Base-by-base conservation (phyloP, 495 filamentous ascomycete genomes). In the Aspergillus baeticus region DNA sequence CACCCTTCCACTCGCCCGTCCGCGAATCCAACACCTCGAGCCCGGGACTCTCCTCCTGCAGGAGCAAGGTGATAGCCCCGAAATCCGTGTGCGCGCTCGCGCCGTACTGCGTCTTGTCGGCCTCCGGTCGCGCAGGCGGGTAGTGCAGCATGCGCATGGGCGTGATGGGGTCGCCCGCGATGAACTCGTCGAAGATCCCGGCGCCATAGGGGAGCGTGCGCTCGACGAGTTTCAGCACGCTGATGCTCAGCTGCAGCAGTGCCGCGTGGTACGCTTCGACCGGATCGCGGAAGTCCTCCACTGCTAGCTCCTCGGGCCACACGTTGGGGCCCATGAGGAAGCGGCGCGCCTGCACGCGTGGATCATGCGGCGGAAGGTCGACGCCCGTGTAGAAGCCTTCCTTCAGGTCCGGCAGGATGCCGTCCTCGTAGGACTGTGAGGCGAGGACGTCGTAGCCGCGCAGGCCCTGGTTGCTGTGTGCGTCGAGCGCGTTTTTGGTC, bases 1-100 rank as follows among this genome's bases (percentile, higher is more conserved):
- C 62, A 11, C 52, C 44, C 6, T 67, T 46, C 68, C 69, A 76
- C 10, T 63, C 58, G 1, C 61, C 53, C 5, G 68, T 67, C 10
- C 47, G 37, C 10, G 42, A 22, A 47, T 75, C 60, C 8, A 59
- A 63, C 3, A 73, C 70, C 34, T 76, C 62, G 10, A 74, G 58
- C 5, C 73, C 71, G 0, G 62, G 33, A 35, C 63, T 41, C 20
- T 54, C 39, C 35, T 73, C 71, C 51, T 74, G 70, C 10, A 76
- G 54, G 5, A 76, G 63, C 23, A 74, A 48, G 8, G 73, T 76
- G 31, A 76, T 67, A 31, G 69, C 63, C 2, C 70, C 66, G 31
- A 74, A 76, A 39, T 76, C 70, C 15, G 70, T 72, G 45, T 76
- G 73, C 20, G 67, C 70, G 36, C 69, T 62, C 17, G 54, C 62